Evolutionary conservation across 352 stramenopile genomes (phyloP).

Genomic region (Globisporangium splendens): DNA sequence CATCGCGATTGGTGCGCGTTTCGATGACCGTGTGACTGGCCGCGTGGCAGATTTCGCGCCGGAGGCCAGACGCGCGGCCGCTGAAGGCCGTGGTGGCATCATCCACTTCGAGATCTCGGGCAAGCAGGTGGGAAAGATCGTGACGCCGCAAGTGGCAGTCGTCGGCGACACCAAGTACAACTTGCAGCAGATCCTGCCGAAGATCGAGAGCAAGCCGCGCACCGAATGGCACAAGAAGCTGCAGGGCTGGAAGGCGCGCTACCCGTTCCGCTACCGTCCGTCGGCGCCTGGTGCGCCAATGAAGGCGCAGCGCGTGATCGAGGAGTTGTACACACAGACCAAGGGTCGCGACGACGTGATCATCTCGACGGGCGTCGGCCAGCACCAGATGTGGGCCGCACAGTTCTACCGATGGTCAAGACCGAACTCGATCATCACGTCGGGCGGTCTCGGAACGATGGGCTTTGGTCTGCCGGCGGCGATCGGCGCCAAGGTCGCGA

Average conservation of each 20-base stretch:
- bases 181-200: constrained; percentile 85
- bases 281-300: constrained; percentile 69
- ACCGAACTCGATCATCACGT: constrained; percentile 92
- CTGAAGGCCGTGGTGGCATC: constrained; percentile 91
- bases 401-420: constrained; percentile 96
- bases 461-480: constrained; percentile 91
- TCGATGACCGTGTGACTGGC: constrained; percentile 96
- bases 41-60: constrained; percentile 91
- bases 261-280: constrained; percentile 91
- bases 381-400: constrained; percentile 96
- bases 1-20: constrained; percentile 92
- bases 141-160: constrained; percentile 75
- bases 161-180: constrained; percentile 90
- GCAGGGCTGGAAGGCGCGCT: constrained; percentile 88
- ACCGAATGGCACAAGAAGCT: constrained; percentile 91
- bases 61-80: constrained; percentile 87
- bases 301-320: constrained; percentile 93
- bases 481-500: constrained; percentile 93
- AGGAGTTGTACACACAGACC: constrained; percentile 92
- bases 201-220: constrained; percentile 79
- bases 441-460: constrained; percentile 94
- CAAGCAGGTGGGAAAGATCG: constrained; percentile 86
- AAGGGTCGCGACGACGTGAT: constrained; percentile 90
- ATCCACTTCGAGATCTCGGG: constrained; percentile 95
- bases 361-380: constrained; percentile 93